phyloP scores from a whole-genome alignment of 2,329 filamentous ascomycete species.

The Daldinia eschscholtzii region DNA sequence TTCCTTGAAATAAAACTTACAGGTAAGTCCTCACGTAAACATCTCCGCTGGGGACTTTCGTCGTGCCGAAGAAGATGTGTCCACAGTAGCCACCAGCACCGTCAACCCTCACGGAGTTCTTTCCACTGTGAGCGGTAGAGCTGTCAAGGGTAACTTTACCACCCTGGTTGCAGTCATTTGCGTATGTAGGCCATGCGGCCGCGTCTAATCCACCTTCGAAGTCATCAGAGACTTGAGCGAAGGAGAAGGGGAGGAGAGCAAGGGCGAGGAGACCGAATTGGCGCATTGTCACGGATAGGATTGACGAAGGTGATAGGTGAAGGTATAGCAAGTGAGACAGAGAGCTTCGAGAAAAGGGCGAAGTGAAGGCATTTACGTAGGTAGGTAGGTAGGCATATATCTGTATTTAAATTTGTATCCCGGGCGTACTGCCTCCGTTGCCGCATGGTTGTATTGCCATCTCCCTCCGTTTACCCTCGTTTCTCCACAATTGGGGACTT shows the following conservation, averaged over 20 bases:
- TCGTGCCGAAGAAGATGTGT: slow-evolving; percentile 73
- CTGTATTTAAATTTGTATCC: slow-evolving; percentile 39
- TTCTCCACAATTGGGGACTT: slow-evolving; percentile 36
- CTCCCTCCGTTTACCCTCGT: slow-evolving; percentile 26
- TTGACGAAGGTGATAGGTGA: slow-evolving; percentile 6
- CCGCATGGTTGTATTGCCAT: slow-evolving; percentile 19
- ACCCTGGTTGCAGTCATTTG: slow-evolving; percentile 70
- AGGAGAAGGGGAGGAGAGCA: slow-evolving; percentile 60
- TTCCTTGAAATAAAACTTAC: slow-evolving; percentile 56
- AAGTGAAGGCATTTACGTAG: slow-evolving; percentile 21
- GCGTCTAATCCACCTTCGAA: slow-evolving; percentile 71
- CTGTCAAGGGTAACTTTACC: slow-evolving; percentile 69
- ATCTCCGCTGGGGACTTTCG: slow-evolving; percentile 66
- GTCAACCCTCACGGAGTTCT: slow-evolving; percentile 66
- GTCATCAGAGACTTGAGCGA: slow-evolving; percentile 66
- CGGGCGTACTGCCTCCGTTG: slow-evolving; percentile 43
- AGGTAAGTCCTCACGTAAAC: slow-evolving; percentile 68
- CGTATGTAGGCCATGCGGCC: slow-evolving; percentile 69
- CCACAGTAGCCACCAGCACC: slow-evolving; percentile 68
- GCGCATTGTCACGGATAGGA: slow-evolving; percentile 53
- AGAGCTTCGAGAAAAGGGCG: slow-evolving; percentile 34
- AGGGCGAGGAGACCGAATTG: slow-evolving; percentile 61
- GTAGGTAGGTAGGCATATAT: too few relatives aligned
- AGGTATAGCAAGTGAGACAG: slow-evolving; percentile 1
- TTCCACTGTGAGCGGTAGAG: slow-evolving; percentile 67